Percentiles rank a stretch among this genome's conserved stretches.
These are phyloP conservation scores for Coniophora puteana DNA, from an alignment of 1,284 basidiomycete genomes.

Conservation along the genomic window DNA sequence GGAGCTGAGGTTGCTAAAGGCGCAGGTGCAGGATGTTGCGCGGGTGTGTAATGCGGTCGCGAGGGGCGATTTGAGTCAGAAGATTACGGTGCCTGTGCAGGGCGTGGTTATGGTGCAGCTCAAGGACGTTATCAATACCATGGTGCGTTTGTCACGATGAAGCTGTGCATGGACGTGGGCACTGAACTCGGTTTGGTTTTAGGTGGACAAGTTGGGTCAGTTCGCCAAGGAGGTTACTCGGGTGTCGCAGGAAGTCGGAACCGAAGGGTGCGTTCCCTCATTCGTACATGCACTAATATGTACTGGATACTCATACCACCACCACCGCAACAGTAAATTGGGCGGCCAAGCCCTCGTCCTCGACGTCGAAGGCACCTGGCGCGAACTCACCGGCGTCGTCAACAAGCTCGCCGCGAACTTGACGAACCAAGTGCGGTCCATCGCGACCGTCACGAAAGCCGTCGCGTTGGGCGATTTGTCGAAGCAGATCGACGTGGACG, in stretches of 20 bases:
- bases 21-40: conserved; percentile 82
- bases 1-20: conserved; percentile 75
- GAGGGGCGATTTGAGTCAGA: conserved; percentile 89
- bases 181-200: too few species aligned
- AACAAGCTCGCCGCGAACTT: conserved; percentile 94
- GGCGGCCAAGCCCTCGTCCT: conserved; percentile 91
- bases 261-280: conserved; percentile 62
- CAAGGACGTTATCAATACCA: conserved; percentile 97
- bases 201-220: conserved; percentile 76
- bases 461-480: conserved; percentile 94
- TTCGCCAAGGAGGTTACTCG: conserved; percentile 85
- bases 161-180: not conserved
- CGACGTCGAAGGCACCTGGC: conserved; percentile 94
- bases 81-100: conserved; percentile 95
- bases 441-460: conserved; percentile 96
- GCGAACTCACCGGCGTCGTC: conserved; percentile 85
- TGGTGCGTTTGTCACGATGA: conserved; percentile 67
- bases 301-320: too few species aligned
- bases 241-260: conserved; percentile 90
- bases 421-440: conserved; percentile 92
- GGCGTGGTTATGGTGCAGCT: conserved; percentile 97
- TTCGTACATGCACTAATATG: conserved; percentile 8
- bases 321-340: conserved; percentile 55
- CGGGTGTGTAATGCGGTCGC: conserved; percentile 97
- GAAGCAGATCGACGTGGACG: conserved; percentile 96